phyloP scores from a whole-genome alignment of 2,329 filamentous ascomycete species.

The Aspergillus texensis region DNA sequence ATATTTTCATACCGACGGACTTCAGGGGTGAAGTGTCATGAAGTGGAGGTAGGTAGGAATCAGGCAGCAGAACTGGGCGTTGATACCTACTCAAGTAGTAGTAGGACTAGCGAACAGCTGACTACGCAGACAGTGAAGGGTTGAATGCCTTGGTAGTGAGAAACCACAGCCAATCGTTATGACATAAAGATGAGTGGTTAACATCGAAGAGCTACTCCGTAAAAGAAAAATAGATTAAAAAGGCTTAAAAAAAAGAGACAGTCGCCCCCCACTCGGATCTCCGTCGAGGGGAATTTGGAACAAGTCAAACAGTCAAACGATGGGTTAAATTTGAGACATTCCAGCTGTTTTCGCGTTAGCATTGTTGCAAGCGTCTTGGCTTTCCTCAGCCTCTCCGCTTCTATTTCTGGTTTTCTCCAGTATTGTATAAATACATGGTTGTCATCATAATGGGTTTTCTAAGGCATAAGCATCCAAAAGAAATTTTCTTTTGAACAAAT shows the following conservation, averaged over 20 bases:
- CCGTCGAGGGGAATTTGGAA: not conserved
- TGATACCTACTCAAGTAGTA: not conserved
- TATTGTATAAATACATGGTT: not conserved
- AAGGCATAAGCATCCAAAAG: not conserved
- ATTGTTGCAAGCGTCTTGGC: not conserved
- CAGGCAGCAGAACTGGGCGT: not conserved
- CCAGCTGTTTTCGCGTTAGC: slow-evolving; percentile 1
- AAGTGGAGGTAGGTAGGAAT: not conserved
- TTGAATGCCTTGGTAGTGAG: not conserved
- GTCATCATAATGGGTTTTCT: too few relatives aligned
- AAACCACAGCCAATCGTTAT: not conserved
- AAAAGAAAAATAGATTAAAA: not conserved
- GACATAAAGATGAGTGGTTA: not conserved
- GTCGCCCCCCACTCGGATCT: not conserved
- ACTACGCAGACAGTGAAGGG: not conserved
- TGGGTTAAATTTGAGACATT: not conserved
- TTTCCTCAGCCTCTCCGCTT: not conserved
- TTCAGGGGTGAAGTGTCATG: not conserved
- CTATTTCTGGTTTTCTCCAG: not conserved
- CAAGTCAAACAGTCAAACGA: not conserved
- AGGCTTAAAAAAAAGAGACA: not conserved
- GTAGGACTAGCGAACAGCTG: not conserved
- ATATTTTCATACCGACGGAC: not conserved
- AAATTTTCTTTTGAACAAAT: not conserved
- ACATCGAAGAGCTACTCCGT: not conserved